Conservation (phyloP, 1,139 yeast genomes). For the Meyerozyma sp. region DNA sequence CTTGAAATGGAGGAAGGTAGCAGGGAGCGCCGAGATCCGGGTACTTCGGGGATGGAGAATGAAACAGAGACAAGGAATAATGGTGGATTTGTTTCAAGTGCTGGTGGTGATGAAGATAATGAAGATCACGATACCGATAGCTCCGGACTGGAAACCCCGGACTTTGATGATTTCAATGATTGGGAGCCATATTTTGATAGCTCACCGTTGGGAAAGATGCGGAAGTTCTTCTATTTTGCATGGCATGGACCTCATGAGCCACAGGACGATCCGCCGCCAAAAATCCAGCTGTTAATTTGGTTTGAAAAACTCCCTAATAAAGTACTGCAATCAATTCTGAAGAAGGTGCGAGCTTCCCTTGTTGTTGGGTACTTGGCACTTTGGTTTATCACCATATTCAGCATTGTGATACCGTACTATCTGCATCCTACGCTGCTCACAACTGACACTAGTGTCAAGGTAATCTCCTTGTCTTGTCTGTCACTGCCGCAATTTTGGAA, state of each 20-base stretch:
- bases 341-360: slow-evolving; percentile 19
- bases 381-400: slow-evolving; percentile 29
- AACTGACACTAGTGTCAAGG: slow-evolving; percentile 13
- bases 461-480: slow-evolving; percentile 39
- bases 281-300: slow-evolving; percentile 17
- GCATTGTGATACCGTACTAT: slow-evolving; percentile 34
- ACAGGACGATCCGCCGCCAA: slow-evolving; percentile 43
- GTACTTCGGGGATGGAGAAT: background rate
- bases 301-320: slow-evolving; percentile 42
- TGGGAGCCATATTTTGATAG: background rate
- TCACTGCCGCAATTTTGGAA: slow-evolving; percentile 48
- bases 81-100: background rate
- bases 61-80: background rate
- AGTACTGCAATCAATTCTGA: slow-evolving; percentile 25
- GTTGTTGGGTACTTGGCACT: slow-evolving; percentile 32
- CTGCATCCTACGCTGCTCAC: slow-evolving; percentile 26
- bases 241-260: slow-evolving; percentile 54
- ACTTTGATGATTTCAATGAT: background rate
- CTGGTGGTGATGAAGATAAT: background rate
- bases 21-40: background rate
- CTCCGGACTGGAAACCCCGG: background rate
- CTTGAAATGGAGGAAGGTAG: background rate
- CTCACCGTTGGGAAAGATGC: background rate
- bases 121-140: background rate
- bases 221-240: slow-evolving; percentile 6